These are phyloP conservation scores for Glaciozyma antarctica DNA, from an alignment of 768 basidiomycete genomes.

Conservation along the genomic window DNA sequence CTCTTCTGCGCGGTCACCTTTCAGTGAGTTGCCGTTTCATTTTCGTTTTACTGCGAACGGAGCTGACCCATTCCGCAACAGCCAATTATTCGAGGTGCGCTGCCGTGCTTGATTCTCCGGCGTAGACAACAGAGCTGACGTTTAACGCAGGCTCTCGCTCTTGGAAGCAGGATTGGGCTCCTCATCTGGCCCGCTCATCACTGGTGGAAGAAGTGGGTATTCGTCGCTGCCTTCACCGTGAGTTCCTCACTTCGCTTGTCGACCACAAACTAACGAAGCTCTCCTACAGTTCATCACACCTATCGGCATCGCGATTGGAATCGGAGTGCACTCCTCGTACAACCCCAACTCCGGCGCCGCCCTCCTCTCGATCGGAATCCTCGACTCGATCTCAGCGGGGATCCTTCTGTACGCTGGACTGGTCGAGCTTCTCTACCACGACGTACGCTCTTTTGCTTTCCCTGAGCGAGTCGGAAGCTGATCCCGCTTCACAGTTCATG, in stretches of 20 bases:
- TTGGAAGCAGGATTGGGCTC: constrained; percentile 35
- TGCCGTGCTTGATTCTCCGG: too few species aligned
- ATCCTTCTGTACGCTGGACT: constrained; percentile 36
- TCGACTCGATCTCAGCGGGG: constrained; percentile 38
- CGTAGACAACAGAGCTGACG: too few species aligned
- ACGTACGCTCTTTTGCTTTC: background rate
- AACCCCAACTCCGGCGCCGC: constrained; percentile 10
- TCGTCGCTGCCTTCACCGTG: constrained; percentile 21
- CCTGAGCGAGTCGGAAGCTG: background rate
- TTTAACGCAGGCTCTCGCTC: constrained; percentile 35
- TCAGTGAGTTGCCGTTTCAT: constrained; percentile 10
- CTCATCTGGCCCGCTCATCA: constrained; percentile 18
- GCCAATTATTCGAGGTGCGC: too few species aligned
- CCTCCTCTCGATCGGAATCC: constrained; percentile 37
- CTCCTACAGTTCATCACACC: background rate
- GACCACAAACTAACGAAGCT: too few species aligned
- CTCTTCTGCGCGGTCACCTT: constrained; percentile 39
- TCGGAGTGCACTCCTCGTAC: background rate
- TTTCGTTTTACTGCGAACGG: too few species aligned
- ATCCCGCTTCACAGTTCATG: background rate
- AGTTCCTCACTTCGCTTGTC: background rate
- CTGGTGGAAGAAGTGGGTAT: constrained; percentile 27
- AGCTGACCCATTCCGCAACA: too few species aligned
- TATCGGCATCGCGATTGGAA: background rate
- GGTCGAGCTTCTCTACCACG: constrained; percentile 6